Percentiles rank a stretch among this genome's conserved stretches.
Evolutionary conservation across 169 alveolate species (phyloP).

Genomic region (Blepharisma undulans): DNA sequence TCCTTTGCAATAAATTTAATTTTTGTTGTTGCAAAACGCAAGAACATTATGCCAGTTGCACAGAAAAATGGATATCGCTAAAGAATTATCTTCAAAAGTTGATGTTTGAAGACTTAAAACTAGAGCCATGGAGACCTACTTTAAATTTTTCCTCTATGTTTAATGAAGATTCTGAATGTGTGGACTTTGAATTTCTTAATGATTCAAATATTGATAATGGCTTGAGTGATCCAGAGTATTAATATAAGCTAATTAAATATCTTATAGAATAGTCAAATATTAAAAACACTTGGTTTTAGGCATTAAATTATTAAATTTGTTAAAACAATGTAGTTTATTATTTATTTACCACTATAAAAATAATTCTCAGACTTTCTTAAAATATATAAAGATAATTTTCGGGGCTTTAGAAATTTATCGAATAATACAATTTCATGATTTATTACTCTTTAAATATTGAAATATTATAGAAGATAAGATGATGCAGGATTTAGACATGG

Average conservation of each 20-base stretch:
- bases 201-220: too few species aligned
- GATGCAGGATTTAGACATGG: neutral
- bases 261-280: too few species aligned
- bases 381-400: too few species aligned
- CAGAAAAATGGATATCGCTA: neutral
- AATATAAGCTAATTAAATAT: too few species aligned
- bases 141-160: too few species aligned
- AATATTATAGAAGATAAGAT: neutral
- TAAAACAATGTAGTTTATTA: too few species aligned
- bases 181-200: too few species aligned
- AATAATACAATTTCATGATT: neutral
- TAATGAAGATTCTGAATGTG: too few species aligned
- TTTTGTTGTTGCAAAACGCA: neutral
- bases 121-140: too few species aligned
- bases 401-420: neutral
- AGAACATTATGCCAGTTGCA: neutral
- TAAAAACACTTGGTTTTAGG: too few species aligned
- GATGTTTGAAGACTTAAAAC: neutral
- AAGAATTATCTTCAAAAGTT: neutral
- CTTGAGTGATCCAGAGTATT: too few species aligned
- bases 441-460: neutral
- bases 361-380: neutral
- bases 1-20: neutral
- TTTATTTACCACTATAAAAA: neutral
- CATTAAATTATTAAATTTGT: too few species aligned